Evolutionary conservation across 2,329 filamentous ascomycete species (phyloP).

Genomic region (Trichocomaceae sp.): DNA sequence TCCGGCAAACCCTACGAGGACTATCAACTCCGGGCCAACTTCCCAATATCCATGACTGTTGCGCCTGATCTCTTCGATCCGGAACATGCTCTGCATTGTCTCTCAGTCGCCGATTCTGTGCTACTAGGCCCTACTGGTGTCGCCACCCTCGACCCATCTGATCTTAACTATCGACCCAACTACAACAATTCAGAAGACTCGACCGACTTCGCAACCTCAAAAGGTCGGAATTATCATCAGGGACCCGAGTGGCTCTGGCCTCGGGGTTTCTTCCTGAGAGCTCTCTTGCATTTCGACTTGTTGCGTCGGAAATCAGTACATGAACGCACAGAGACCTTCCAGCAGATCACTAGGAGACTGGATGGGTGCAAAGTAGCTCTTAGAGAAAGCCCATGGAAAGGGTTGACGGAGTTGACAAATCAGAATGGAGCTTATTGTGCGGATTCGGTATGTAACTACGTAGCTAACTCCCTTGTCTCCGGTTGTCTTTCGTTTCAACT

Average conservation of each 20-base stretch:
- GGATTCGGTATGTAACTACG: conserved; percentile 70
- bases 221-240: conserved; percentile 96
- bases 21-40: conserved; percentile 92
- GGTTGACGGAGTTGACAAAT: conserved; percentile 87
- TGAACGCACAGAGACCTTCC: conserved; percentile 78
- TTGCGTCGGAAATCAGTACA: conserved; percentile 59
- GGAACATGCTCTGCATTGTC: conserved; percentile 68
- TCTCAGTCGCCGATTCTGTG: conserved; percentile 70
- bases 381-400: conserved; percentile 74
- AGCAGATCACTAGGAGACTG: conserved; percentile 82
- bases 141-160: conserved; percentile 87
- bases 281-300: conserved; percentile 84
- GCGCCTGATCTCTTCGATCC: conserved; percentile 81
- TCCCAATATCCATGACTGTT: conserved; percentile 90
- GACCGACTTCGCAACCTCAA: conserved; percentile 81
- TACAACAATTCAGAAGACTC: conserved; percentile 95
- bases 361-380: conserved; percentile 81
- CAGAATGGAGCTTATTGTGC: conserved; percentile 74
- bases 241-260: conserved; percentile 99
- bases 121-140: conserved; percentile 87
- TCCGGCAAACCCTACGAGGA: conserved; percentile 96
- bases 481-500: background rate
- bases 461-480: background rate
- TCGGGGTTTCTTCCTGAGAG: conserved; percentile 88
- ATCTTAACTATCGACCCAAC: conserved; percentile 88